Evolutionary conservation across 345 rosid species (phyloP), one percentile per base, ranked within the genome.

Genomic region (Citrus hindsii): DNA sequence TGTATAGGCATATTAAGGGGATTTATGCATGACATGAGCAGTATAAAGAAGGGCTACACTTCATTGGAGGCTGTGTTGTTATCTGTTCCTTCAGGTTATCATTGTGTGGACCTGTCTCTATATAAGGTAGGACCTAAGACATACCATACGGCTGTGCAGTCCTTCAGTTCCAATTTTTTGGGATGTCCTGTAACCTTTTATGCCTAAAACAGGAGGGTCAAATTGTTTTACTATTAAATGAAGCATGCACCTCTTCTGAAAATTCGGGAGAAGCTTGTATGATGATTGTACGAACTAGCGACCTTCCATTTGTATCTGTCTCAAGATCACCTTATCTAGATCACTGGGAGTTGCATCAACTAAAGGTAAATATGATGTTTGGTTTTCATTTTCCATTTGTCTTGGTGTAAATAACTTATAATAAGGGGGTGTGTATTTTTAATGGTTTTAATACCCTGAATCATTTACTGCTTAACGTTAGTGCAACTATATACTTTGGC

Each of bases 191-290:
- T 69, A 68, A 77, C 76, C 60, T 65, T 69, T 51, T 62, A 59
- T 56, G 64, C 51, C 62, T 79, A 35, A 81, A 77, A 79, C 89
- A 94, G 98, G 94, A 91, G 61, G 85, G 83, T 51, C 93, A 92
- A 82, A 71, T 94, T 69, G 97, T 92, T 76, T 59, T 94, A 67
- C 66, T 94, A 69, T 71, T 94, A 77, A 90, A 94, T 65, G 87
- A 81, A 83, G 79, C 81, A 73, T 79, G 82, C 69, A 69, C 33
- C 32, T 75, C 81, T 70, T 77, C 90, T 38, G 92, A 92, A 80
- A 84, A 85, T 82, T 77, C 89, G n/a, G 98, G 91, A 84, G 89
- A 89, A 81, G 97, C 94, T 27, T 89, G 91, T 84, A 83, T 94
- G 91, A 90, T 92, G 96, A 86, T 91, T 82, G 60, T 91, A 79